Base-by-base conservation (phyloP, 495 filamentous ascomycete genomes). In the Sordaria brevicollis region DNA sequence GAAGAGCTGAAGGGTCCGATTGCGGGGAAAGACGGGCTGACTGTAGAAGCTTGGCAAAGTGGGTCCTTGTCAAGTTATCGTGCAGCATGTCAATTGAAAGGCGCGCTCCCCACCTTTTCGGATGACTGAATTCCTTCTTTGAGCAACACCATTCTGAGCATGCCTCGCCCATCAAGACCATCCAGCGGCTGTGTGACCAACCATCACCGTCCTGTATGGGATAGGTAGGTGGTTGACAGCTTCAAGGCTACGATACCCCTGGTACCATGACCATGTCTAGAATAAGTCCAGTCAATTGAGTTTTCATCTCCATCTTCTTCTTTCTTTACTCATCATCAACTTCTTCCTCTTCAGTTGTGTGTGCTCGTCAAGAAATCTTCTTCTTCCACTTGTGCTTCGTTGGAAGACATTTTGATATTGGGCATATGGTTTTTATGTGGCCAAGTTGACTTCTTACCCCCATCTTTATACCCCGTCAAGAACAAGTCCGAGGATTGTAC, bases 71-170 rank as follows among this genome's bases (percentile, higher is more conserved):
- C 49, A 57, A 57, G 49, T 29, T 57, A 6, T 57, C 21, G 49
- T 57, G 49, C 49, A 57, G 49, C 75, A 79, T 79, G 77, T 79
- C 77, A 79, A 79, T 71, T 49, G 75, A 77, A 79, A 77, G 77
- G 77, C 77, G 77, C 74, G 39, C 39, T 37, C 73, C 68, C 65
- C 73, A 72, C 36, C 43, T 74, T 70, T 66, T 67, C 65, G 41
- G 49, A 57, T 57, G 49, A 57, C 49, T 57, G 49, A 25, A 57
- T 31, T 57, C 13, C 49, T n/a, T 15, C 43, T 57, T 57, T 57
- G 49, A 31, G 49, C 49, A 57, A 57, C 49, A 57, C 11, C 49
- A 57, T 39, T 11, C 17, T 39, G n/a, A n/a, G n/a, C n/a, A n/a
- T n/a, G n/a, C n/a, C 37, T 5, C 37, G 11, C 49, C 2, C 21